A percentile compares a stretch with the other conserved stretches of the same genome.
phyloP scores from a whole-genome alignment of 306 rosid genomes.

The Mimosa pudica region DNA sequence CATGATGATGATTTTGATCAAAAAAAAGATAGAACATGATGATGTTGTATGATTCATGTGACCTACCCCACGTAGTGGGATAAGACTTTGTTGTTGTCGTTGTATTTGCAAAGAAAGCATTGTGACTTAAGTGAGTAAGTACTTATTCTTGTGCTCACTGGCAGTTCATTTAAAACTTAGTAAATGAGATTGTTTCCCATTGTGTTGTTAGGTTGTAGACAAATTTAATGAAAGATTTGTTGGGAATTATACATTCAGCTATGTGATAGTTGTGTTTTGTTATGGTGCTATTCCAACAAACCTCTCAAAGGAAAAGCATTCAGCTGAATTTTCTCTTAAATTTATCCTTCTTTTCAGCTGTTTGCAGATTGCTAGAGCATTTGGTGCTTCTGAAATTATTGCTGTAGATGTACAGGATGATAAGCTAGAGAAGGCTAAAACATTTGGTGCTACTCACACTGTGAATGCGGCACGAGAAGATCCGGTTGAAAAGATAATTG shows the following conservation, averaged over 20 bases:
- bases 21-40: too few relatives aligned
- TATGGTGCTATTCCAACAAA: conserved; percentile 17
- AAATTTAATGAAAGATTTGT: conserved; percentile 3
- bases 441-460: conserved; percentile 83
- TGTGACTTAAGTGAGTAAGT: not conserved
- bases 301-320: conserved; percentile 21
- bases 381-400: conserved; percentile 93
- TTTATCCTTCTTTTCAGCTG: conserved; percentile 65
- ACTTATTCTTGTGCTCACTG: not conserved
- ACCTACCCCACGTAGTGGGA: too few relatives aligned
- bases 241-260: conserved; percentile 9
- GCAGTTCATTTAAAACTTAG: conserved; percentile 1
- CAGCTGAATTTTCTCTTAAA: conserved; percentile 29
- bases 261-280: not conserved
- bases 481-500: conserved; percentile 76
- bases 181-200: not conserved
- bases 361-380: conserved; percentile 98
- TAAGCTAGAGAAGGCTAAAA: conserved; percentile 82
- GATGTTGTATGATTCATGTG: too few relatives aligned
- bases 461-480: conserved; percentile 78
- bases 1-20: too few relatives aligned
- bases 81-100: too few relatives aligned
- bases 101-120: conserved; percentile 3
- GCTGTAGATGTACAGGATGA: conserved; percentile 93
- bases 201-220: not conserved